Conservation (phyloP, 441 rosid species). For the Pelargonium fulgidum region DNA sequence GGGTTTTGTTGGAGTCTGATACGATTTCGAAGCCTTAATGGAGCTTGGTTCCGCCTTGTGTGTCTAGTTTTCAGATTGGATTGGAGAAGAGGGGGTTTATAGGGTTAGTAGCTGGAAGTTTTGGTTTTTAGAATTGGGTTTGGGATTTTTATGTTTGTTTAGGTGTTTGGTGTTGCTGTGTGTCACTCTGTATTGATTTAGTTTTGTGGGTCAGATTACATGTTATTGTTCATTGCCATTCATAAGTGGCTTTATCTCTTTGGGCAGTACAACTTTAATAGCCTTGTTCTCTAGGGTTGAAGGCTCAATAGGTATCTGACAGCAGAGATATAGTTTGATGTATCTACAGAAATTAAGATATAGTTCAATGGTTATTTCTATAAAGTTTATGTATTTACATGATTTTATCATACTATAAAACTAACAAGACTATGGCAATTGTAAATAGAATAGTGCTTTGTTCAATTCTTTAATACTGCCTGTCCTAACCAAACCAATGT, state of each 20-base stretch:
- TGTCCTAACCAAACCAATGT: neutral
- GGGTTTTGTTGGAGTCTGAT: constrained; percentile 10
- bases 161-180: neutral
- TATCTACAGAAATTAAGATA: neutral
- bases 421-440: neutral
- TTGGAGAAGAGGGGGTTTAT: neutral
- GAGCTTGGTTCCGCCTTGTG: neutral
- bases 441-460: neutral
- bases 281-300: neutral
- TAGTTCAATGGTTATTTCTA: neutral
- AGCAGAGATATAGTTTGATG: neutral
- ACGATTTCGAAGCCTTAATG: neutral
- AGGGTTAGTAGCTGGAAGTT: neutral
- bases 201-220: neutral
- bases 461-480: neutral
- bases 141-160: neutral
- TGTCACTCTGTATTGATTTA: neutral
- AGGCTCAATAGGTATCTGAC: neutral
- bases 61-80: neutral
- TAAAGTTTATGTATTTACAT: too few species aligned
- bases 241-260: neutral
- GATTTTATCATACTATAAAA: neutral
- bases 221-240: neutral
- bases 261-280: neutral
- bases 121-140: neutral